Evolutionary conservation across 2,329 filamentous ascomycete genomes (phyloP), one percentile per base, ranked within the genome.

Genomic region (Penicillium sp.): DNA sequence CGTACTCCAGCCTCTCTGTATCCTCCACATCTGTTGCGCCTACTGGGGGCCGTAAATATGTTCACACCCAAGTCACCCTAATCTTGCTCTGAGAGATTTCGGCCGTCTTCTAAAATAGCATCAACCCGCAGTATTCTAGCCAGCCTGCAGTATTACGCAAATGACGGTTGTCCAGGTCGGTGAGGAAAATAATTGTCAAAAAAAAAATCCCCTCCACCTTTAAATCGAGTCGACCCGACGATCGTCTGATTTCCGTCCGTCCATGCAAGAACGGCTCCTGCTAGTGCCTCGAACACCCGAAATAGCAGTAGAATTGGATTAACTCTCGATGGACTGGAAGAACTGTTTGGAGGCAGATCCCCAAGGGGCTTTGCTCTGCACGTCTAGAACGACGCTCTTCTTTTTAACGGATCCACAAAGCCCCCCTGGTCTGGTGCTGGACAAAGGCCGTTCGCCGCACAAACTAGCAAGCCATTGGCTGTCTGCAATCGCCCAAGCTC

Each of bases 181-280:
- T 75, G 71, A 73, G 63, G 63, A 58, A 64, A 63, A 58, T 58
- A 65, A 63, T 58, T 57, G 60, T 56, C 57, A 66, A 53, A 66
- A 61, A 66, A 19, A 21, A 21, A 51, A 31, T 15, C 35, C 13
- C 13, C 35, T 29, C 23, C 5, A 56, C 64, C 61, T 63, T 65
- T 67, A 69, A 52, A 68, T 69, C 57, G 63, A 69, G 66, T 41
- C 35, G 11, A 41, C 55, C 56, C 66, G 67, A 66, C 68, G 73
- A 72, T 73, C 71, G 69, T 63, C 66, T 70, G 69, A 69, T 70
- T 64, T 60, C 47, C 64, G 54, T 47, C 64, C 53, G 59, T 68
- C 67, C 64, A 72, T 71, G 66, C 69, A 69, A 68, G 62, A 63
- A 62, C 60, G 52, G 51, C 52, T 57, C 38, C 47, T 63, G 62